Conservation (phyloP, 306 rosid species). For the Ochetophila trinervis region DNA sequence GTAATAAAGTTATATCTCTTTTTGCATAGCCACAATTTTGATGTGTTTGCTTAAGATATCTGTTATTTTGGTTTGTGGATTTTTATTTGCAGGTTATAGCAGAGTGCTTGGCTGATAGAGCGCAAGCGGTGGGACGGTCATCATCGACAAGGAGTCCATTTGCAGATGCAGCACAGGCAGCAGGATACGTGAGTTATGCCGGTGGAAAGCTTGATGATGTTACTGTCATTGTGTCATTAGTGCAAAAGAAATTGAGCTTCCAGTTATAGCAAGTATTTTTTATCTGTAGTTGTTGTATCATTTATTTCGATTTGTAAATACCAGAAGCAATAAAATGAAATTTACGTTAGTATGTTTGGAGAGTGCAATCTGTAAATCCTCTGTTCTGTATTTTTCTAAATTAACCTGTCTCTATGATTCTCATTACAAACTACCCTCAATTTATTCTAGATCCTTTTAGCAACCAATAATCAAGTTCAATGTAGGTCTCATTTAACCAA, state of each 20-base stretch:
- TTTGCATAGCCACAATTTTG: neutral
- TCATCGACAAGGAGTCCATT: slow-evolving; percentile 59
- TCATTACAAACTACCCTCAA: too few relatives aligned
- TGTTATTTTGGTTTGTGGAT: slow-evolving; percentile 1
- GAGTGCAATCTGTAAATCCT: too few relatives aligned
- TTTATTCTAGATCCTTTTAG: too few relatives aligned
- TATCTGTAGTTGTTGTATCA: slow-evolving; percentile 4
- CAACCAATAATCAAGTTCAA: too few relatives aligned
- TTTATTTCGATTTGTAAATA: neutral
- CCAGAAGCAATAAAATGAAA: neutral
- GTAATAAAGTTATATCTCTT: neutral
- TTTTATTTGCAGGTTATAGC: slow-evolving; percentile 55
- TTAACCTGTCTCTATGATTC: too few relatives aligned
- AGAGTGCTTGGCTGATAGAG: slow-evolving; percentile 51
- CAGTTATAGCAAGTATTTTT: neutral
- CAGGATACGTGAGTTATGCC: slow-evolving; percentile 52
- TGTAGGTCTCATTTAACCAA: too few relatives aligned
- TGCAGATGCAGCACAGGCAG: slow-evolving; percentile 62
- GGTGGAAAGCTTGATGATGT: slow-evolving; percentile 81
- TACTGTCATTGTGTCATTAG: slow-evolving; percentile 62
- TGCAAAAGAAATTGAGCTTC: slow-evolving; percentile 32
- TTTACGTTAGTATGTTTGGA: too few relatives aligned
- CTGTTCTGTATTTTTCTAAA: too few relatives aligned
- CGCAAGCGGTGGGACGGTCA: slow-evolving; percentile 66
- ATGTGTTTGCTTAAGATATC: neutral